Base-by-base conservation (phyloP, 2,329 filamentous ascomycete species). In the Celoporthe dispersa region DNA sequence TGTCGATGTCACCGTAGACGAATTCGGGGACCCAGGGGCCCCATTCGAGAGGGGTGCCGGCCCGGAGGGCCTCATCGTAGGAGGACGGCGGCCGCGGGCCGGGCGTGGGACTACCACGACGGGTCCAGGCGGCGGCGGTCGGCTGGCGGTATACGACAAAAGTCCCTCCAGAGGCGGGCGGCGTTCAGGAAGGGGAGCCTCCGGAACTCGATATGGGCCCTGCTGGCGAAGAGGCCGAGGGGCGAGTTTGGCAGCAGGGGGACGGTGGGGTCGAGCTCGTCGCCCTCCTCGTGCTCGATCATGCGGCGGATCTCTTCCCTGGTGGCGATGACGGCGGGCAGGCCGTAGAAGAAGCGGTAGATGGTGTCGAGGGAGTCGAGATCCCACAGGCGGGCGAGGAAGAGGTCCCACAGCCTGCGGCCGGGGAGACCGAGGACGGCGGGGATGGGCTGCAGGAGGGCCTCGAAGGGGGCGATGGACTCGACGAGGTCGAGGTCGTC, bases 141-240 rank as follows among this genome's bases (percentile, higher is more conserved):
- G 92, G 90, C 75, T 94, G 87, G 63, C 94, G 88, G 80, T 97
- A 98, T 66, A 86, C 87, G 71, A 95, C 88, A 80, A 98, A 98
- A 95, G 2, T 88, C 87, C 71, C 90, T 90, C 94, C 96, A 98
- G 5, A 99, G 82, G 69, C 88, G 88, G 59, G 92, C 85, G 0
- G 89, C 87, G 78, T 97, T 92, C 68, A 93, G 87, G 75, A 98
- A 98, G 61, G 90, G 90, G 48, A 98, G 81, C 60, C 92, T 84
- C 1, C 90, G 89, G 77, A 94, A 97, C 80, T 98, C 95, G 2
- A 97, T 82, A 74, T 90, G 86, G 3, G 92, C 87, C 75, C 91
- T 87, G 66, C 94, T 88, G 22, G 98, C 86, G 77, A 97, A 97
- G 7, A 87, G 86, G 0, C 94, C 96, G 48, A 98, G 84, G 0